Evolutionary conservation across 306 rosid species (phyloP), one percentile per base, ranked within the genome.

Genomic region (Rubus idaeus): DNA sequence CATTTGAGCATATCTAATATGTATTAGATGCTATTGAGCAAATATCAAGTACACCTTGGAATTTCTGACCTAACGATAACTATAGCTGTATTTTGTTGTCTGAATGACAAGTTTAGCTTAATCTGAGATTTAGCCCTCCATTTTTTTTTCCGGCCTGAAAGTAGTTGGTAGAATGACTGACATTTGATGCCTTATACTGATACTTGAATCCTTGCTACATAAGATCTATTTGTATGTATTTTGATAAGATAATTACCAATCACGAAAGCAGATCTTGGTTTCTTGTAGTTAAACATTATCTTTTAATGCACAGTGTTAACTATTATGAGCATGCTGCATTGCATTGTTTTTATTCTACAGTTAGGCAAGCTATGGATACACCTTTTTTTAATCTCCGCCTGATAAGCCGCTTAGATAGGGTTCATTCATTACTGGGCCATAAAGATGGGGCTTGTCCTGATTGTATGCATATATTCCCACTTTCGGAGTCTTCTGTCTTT

Each of bases 401-500:
- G 12, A 39, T 53, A 5, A 52, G 61, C 1, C 64, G 4, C 62
- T 52, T 71, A n/a, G 42, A 56, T 70, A 73, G 69, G 37, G 45
- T 50, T 14, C 17, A 3, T 40, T n/a, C 47, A 58, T 46, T 13
- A 16, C 41, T 50, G 18, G 46, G 50, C 60, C 18, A 11, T 75
- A 51, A 42, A 6, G 5, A 47, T 75, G 56, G 42, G 5, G 8
- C 69, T 60, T 76, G 30, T 75, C 35, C 63, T n/a, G 1, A 40
- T 40, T n/a, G 8, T 8, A 66, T 66, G 35, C 1, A 9, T 66
- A 41, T 18, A 21, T 18, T 4, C 17, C 49, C 6, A 5, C 51
- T 18, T 21, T 77, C 46, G 56, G 35, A 70, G 65, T 77, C 39
- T 60, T 49, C n/a, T 44, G 55, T 23, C 26, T 26, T 12, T 70